Conservation (phyloP, 2,329 filamentous ascomycete genomes). For the Trichophyton equinum region DNA sequence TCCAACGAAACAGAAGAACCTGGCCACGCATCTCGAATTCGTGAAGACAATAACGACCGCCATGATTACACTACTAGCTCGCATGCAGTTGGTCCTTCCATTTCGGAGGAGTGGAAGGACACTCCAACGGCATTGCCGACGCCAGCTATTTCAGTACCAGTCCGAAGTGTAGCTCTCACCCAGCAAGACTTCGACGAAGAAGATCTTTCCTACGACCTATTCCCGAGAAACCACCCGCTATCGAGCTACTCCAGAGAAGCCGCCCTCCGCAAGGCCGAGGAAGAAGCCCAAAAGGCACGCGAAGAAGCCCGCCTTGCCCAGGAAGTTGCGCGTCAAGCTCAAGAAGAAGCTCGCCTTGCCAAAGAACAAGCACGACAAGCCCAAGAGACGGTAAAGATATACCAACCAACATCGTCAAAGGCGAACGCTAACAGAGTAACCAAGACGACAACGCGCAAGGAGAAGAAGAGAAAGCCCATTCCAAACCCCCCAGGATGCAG, state of each 20-base stretch:
- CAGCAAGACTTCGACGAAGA: background rate
- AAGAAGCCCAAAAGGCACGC: background rate
- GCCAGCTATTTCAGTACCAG: background rate
- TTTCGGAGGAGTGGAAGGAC: background rate
- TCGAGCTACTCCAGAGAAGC: background rate
- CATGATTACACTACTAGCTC: background rate
- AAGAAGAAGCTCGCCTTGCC: constrained; percentile 1
- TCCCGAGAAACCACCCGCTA: background rate
- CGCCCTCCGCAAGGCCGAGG: background rate
- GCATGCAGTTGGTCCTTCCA: background rate
- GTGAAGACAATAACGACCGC: background rate
- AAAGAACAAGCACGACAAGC: background rate
- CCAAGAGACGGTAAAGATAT: background rate
- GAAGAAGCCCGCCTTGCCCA: background rate
- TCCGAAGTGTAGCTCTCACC: background rate
- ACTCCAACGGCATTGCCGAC: background rate
- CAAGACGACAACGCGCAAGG: background rate
- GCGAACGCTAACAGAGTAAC: background rate
- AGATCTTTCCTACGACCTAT: constrained; percentile 3
- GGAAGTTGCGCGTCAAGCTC: background rate
- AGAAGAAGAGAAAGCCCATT: constrained; percentile 16
- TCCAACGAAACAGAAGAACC: constrained; percentile 10
- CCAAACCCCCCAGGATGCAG: constrained; percentile 30
- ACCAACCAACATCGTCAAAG: background rate
- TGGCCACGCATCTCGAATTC: background rate